Conservation (phyloP, 2,329 filamentous ascomycete species). For the Aureobasidium leucospermi region DNA sequence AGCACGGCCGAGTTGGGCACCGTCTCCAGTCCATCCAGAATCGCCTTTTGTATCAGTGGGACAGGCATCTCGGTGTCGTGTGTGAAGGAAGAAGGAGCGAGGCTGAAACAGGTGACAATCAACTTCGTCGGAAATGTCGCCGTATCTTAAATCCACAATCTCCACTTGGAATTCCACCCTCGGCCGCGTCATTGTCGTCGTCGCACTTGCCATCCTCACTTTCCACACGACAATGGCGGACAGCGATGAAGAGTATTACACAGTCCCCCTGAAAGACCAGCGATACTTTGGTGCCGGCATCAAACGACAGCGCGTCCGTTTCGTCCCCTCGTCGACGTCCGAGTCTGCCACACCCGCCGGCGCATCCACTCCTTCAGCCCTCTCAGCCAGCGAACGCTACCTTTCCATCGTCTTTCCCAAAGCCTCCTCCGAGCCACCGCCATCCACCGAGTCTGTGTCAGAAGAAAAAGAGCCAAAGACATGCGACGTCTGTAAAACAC, state of each 20-base stretch:
- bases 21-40: slow-evolving; percentile 48
- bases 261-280: slow-evolving; percentile 51
- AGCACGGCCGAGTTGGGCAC: slow-evolving; percentile 30
- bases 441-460: slow-evolving; percentile 18
- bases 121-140: neutral
- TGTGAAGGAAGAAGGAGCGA: neutral
- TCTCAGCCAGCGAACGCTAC: slow-evolving; percentile 50
- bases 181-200: slow-evolving; percentile 1
- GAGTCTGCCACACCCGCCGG: neutral
- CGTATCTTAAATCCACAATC: slow-evolving; percentile 1
- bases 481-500: slow-evolving; percentile 5
- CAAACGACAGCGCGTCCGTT: slow-evolving; percentile 52
- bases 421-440: neutral
- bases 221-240: slow-evolving; percentile 37
- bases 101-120: neutral
- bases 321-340: slow-evolving; percentile 43
- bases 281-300: slow-evolving; percentile 57
- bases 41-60: slow-evolving; percentile 48
- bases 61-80: slow-evolving; percentile 48
- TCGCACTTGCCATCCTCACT: slow-evolving; percentile 17
- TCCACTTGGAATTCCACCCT: neutral
- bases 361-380: neutral
- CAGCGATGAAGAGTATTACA: slow-evolving; percentile 47
- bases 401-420: slow-evolving; percentile 58
- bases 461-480: neutral